A percentile compares a stretch with the other conserved stretches of the same genome.
phyloP scores from a whole-genome alignment of 1,284 basidiomycete genomes.

The Leccinum griseonigrum region DNA sequence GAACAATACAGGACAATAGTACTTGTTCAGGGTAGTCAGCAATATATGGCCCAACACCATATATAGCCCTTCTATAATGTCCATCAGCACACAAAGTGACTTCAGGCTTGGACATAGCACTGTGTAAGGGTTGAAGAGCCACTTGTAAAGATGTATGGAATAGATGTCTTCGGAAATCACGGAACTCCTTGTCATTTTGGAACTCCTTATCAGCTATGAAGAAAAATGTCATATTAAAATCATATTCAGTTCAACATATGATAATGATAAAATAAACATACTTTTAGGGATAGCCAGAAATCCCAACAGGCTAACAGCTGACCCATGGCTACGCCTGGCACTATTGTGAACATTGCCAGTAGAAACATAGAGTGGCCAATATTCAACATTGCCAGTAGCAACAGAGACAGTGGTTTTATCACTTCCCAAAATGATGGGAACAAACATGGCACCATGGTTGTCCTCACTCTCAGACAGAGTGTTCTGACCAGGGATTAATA shows the following conservation, averaged over 20 bases:
- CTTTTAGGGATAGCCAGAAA: neutral
- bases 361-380: neutral
- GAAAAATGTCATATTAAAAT: neutral
- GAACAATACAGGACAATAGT: too few relatives aligned
- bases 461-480: neutral
- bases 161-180: neutral
- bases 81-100: too few relatives aligned
- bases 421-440: constrained; percentile 6
- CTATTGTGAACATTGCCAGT: neutral
- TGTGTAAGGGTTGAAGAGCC: too few relatives aligned
- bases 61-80: too few relatives aligned
- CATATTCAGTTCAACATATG: neutral
- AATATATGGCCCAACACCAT: too few relatives aligned
- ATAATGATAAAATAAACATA: neutral
- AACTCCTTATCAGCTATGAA: neutral
- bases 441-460: neutral
- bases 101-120: too few relatives aligned
- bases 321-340: neutral
- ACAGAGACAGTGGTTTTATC: constrained; percentile 10
- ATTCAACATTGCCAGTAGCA: constrained; percentile 1
- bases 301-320: neutral
- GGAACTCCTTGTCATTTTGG: neutral
- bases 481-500: neutral
- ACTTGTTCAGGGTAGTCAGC: too few relatives aligned
- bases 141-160: neutral